Percentiles rank a stretch among this genome's conserved stretches.
These are phyloP conservation scores for Botrytis byssoidea DNA, from an alignment of 2,329 filamentous ascomycete genomes.

Conservation along the genomic window DNA sequence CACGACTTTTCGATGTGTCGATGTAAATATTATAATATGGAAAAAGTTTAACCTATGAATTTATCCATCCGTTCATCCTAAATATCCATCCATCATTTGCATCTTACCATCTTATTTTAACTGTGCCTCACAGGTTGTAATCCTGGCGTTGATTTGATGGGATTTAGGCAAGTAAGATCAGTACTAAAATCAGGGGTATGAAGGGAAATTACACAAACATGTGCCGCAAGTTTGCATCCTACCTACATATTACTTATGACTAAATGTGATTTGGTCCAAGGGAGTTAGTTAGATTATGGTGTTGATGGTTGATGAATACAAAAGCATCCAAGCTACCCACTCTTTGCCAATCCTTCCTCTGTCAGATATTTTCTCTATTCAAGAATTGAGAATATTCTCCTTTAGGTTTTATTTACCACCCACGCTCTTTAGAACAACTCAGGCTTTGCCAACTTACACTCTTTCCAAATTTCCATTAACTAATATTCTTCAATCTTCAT, in stretches of 20 bases:
- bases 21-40: background rate
- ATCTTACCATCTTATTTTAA: background rate
- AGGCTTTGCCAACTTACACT: constrained; percentile 18
- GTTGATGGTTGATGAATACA: constrained; percentile 1
- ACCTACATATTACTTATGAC: background rate
- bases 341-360: background rate
- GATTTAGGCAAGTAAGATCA: background rate
- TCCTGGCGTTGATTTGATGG: background rate
- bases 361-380: constrained; percentile 7
- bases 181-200: background rate
- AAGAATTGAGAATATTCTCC: constrained; percentile 3
- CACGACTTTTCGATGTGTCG: background rate
- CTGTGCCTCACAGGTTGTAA: background rate
- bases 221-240: background rate
- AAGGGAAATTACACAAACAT: constrained; percentile 14
- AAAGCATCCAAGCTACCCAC: constrained; percentile 5
- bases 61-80: background rate
- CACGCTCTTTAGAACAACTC: constrained; percentile 3
- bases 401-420: constrained; percentile 1
- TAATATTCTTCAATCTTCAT: background rate
- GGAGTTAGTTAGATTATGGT: background rate
- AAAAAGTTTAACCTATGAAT: background rate
- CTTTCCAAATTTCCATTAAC: constrained; percentile 13
- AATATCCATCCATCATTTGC: background rate
- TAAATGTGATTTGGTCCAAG: background rate